Evolutionary conservation across 805 yeast species (phyloP), one percentile per base, ranked within the genome.

Genomic region (Torulaspora indica): DNA sequence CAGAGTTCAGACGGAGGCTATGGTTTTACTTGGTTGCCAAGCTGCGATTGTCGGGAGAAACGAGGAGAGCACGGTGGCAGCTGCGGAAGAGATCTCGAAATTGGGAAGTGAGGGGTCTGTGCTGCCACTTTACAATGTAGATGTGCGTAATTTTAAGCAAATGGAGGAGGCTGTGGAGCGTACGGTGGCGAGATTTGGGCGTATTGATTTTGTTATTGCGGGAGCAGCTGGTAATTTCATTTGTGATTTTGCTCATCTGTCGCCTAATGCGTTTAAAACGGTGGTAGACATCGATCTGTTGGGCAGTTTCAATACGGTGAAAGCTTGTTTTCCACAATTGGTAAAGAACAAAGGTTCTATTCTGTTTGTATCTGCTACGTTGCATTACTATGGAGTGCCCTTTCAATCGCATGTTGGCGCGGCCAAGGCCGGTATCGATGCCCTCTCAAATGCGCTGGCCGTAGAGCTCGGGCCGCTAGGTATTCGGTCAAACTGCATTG

Each of bases 201-300:
- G 76, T 48, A 82, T 90, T 47, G 97, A 90, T 67, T 85, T 65
- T 62, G 95, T 90, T 27, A 85, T 90, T 62, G 90, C 93, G 35
- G 97, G 97, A 8, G 97, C 98, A 2, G 97, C 97, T 3, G 97
- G 98, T 7, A 91, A 91, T 70, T 90, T 91, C 61, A 63, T 91
- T 42, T 69, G 87, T 27, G 93, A 87, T 63, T 79, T 89, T 67
- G 80, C 82, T 57, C 81, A 80, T 55, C 69, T 90, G 52, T 81
- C 91, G 1, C 60, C 91, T 15, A 88, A 89, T 60, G 97, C 95
- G 5, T 90, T 90, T 73, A 85, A 85, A 64, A 74, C 95, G 0
- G 97, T 90, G 20, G 73, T 90, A 17, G 83, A 82, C 31, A 91
- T 90, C 52, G 98, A 91, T 64, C 70, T 91, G 38, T 64, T 90